Percentiles rank a stretch among this genome's conserved stretches.
These are phyloP conservation scores for Saccharum officinarum DNA, from an alignment of 176 grass and related monocot genomes.

Conservation along the genomic window DNA sequence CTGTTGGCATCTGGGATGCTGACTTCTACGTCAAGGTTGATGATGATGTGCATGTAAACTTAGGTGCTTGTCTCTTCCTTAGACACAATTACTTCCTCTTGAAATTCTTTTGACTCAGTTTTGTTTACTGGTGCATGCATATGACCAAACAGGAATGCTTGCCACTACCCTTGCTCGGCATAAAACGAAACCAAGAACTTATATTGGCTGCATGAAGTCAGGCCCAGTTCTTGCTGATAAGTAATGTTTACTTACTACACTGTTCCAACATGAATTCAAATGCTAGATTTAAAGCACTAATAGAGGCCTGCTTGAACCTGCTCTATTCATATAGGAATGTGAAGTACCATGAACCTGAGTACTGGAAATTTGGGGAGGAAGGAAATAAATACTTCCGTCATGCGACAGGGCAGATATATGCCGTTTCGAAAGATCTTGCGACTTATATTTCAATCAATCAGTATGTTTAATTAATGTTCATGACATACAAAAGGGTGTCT, in stretches of 20 bases:
- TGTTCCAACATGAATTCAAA: slow-evolving; percentile 19
- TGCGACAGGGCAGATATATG: slow-evolving; percentile 93
- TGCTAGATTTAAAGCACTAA: background rate
- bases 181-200: slow-evolving; percentile 92
- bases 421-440: slow-evolving; percentile 84
- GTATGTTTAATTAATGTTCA: slow-evolving; percentile 47
- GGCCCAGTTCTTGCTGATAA: slow-evolving; percentile 94
- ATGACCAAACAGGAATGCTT: slow-evolving; percentile 71
- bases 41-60: slow-evolving; percentile 97
- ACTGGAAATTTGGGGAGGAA: slow-evolving; percentile 97
- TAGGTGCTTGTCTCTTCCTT: slow-evolving; percentile 63
- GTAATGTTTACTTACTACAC: slow-evolving; percentile 54
- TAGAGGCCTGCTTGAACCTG: slow-evolving; percentile 17
- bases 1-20: slow-evolving; percentile 88
- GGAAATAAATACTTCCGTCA: slow-evolving; percentile 94
- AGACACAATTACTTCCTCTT: slow-evolving; percentile 1
- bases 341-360: slow-evolving; percentile 86
- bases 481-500: background rate
- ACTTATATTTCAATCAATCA: slow-evolving; percentile 94
- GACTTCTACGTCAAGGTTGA: slow-evolving; percentile 98
- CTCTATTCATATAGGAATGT: slow-evolving; percentile 61
- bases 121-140: slow-evolving; percentile 20
- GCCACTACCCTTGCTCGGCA: slow-evolving; percentile 80
- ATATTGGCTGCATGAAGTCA: slow-evolving; percentile 99
- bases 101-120: background rate